A percentile compares a stretch with the other conserved stretches of the same genome.
phyloP scores from a whole-genome alignment of 768 basidiomycete species.

The Tremella fuciformis region DNA sequence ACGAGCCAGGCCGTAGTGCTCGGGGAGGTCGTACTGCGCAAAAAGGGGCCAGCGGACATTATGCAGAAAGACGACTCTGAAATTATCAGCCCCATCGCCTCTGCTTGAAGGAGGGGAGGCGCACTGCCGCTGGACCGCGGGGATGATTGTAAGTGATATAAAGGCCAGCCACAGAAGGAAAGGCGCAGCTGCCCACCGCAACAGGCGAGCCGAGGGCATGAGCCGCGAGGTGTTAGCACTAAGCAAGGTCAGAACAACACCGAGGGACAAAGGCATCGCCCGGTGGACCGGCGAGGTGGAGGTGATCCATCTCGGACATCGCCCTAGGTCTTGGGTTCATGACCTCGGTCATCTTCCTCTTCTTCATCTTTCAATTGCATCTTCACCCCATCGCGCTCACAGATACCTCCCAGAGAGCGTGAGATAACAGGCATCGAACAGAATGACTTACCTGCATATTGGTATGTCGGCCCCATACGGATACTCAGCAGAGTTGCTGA shows the following conservation, averaged over 20 bases:
- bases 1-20: constrained; percentile 79
- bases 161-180: constrained; percentile 28
- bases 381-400: background rate
- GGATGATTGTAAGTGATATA: constrained; percentile 61
- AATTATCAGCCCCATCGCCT: background rate
- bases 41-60: constrained; percentile 63
- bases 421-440: no score
- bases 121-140: constrained; percentile 69
- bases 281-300: background rate
- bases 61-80: constrained; percentile 65
- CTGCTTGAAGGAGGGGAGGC: constrained; percentile 49
- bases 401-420: no score
- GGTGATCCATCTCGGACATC: background rate
- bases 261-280: no score
- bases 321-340: background rate
- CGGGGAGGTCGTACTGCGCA: constrained; percentile 66
- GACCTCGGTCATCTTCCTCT: background rate
- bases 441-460: background rate
- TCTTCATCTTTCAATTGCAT: background rate
- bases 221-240: no score
- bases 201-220: background rate
- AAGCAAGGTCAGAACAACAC: no score
- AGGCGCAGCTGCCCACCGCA: background rate
- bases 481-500: background rate
- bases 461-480: background rate